Conservation (phyloP, 192 early-diverging fungal species). For the Coemansia sp. region DNA sequence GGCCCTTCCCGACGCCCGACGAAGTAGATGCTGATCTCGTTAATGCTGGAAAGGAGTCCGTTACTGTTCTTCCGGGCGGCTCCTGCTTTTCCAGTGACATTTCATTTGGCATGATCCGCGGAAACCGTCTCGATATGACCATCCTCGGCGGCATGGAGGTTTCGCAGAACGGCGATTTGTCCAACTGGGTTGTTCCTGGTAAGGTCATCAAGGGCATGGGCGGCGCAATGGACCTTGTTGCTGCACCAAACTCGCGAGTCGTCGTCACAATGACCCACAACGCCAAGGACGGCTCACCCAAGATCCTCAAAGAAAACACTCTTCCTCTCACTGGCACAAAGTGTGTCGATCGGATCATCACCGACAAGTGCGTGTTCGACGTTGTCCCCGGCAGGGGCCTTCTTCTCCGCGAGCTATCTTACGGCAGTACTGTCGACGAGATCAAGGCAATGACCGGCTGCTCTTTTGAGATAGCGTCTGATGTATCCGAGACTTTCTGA, state of each 20-base stretch:
- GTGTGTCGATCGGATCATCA: conserved; percentile 70
- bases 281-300: conserved; percentile 67
- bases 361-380: conserved; percentile 73
- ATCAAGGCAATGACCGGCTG: conserved; percentile 67
- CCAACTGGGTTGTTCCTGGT: conserved; percentile 85
- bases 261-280: conserved; percentile 76
- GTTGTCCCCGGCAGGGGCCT: conserved; percentile 61
- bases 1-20: conserved; percentile 73
- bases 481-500: conserved; percentile 50
- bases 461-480: conserved; percentile 60
- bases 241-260: conserved; percentile 66
- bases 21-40: conserved; percentile 78
- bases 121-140: conserved; percentile 73
- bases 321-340: conserved; percentile 73
- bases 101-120: conserved; percentile 82
- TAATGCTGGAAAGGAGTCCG: conserved; percentile 83
- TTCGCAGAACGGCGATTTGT: conserved; percentile 71
- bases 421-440: conserved; percentile 64
- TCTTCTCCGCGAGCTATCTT: conserved; percentile 66
- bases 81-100: conserved; percentile 74
- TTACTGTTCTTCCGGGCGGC: conserved; percentile 70
- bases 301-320: conserved; percentile 73
- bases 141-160: conserved; percentile 81
- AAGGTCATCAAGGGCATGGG: conserved; percentile 90
- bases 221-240: conserved; percentile 81